Conservation (phyloP, 306 rosid genomes). For the Crotalaria pallida region DNA sequence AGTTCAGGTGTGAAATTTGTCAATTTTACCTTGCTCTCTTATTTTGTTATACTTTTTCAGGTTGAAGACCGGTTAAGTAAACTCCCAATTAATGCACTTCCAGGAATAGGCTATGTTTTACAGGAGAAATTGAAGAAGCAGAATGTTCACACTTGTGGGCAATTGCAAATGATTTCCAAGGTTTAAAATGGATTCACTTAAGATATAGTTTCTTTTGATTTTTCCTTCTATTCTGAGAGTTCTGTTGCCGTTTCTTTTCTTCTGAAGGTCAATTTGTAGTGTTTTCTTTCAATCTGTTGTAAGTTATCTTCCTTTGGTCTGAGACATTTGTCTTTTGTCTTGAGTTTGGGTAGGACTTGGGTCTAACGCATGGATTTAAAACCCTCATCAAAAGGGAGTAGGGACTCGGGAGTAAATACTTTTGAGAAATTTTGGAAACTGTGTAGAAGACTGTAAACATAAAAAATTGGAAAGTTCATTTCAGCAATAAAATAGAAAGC, state of each 20-base stretch:
- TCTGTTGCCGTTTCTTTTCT: constrained; percentile 5
- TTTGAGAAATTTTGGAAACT: background rate
- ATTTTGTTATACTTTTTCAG: constrained; percentile 36
- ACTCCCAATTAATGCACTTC: constrained; percentile 79
- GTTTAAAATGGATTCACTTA: constrained; percentile 28
- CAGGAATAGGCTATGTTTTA: constrained; percentile 78
- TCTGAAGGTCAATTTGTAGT: background rate
- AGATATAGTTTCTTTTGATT: constrained; percentile 9
- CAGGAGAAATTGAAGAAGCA: constrained; percentile 74
- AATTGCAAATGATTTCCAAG: constrained; percentile 68
- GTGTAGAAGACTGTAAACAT: background rate
- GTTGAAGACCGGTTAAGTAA: constrained; percentile 64
- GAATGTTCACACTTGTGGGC: constrained; percentile 66
- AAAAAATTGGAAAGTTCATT: background rate
- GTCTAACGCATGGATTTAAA: background rate
- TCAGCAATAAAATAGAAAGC: background rate
- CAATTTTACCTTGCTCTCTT: constrained; percentile 12
- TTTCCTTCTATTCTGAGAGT: background rate
- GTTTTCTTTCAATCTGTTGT: constrained; percentile 15
- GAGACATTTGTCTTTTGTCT: constrained; percentile 1
- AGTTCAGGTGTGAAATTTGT: constrained; percentile 15
- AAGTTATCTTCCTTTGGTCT: background rate
- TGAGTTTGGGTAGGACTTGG: background rate
- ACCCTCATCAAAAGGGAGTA: background rate
- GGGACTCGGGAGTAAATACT: background rate